These are phyloP conservation scores for Volvox carteri DNA, from an alignment of 163 green algal genomes.

Conservation along the genomic window DNA sequence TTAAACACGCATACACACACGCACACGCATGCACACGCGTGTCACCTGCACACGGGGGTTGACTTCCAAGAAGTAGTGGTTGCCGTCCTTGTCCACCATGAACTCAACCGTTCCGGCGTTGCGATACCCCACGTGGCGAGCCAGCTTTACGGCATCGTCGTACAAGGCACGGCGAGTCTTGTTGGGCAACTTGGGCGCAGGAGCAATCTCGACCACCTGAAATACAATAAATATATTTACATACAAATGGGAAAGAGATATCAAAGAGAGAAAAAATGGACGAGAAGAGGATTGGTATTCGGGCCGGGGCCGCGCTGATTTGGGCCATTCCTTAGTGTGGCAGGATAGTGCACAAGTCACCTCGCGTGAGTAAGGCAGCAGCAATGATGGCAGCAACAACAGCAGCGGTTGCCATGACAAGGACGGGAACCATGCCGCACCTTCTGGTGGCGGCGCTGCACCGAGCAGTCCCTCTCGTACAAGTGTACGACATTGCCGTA, in stretches of 20 bases:
- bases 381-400: background rate
- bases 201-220: conserved; percentile 93
- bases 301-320: too few relatives aligned
- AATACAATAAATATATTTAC: too few relatives aligned
- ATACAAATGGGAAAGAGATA: too few relatives aligned
- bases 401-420: too few relatives aligned
- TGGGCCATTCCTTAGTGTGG: too few relatives aligned
- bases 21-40: too few relatives aligned
- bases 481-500: conserved; percentile 96
- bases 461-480: conserved; percentile 95
- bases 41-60: conserved; percentile 92
- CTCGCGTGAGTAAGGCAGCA: too few relatives aligned
- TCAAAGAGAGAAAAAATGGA: too few relatives aligned
- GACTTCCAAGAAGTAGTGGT: conserved; percentile 96
- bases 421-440: conserved; percentile 32
- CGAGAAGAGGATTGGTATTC: too few relatives aligned
- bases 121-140: conserved; percentile 84
- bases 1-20: too few relatives aligned
- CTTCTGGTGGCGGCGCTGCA: conserved; percentile 97
- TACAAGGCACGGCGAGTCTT: conserved; percentile 74
- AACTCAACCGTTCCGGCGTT: conserved; percentile 96
- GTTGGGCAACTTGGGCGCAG: conserved; percentile 76
- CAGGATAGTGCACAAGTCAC: too few relatives aligned
- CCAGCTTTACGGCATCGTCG: conserved; percentile 87
- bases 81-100: conserved; percentile 92